Evolutionary conservation across 139 green algal species (phyloP).

Genomic region (Dunaliella primolecta): DNA sequence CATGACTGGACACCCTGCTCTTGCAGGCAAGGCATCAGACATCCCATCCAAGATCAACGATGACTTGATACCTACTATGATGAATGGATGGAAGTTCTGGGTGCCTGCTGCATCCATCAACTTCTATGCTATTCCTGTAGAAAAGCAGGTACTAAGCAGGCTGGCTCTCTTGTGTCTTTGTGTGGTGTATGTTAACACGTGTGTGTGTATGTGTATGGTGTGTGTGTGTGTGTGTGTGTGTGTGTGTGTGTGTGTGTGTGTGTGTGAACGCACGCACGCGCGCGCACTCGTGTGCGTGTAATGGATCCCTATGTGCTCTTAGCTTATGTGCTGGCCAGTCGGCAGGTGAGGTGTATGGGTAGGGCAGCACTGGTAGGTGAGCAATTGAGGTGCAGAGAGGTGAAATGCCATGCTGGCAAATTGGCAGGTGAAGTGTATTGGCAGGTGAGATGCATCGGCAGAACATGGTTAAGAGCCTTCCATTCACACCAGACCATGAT

Average conservation of each 20-base stretch:
- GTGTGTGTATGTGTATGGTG: neutral
- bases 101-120: constrained; percentile 78
- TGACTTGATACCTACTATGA: constrained; percentile 66
- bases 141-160: constrained; percentile 59
- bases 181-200: neutral
- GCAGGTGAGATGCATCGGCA: no score
- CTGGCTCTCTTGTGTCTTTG: no score
- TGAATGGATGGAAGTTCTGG: constrained; percentile 86
- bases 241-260: neutral
- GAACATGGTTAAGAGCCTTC: no score
- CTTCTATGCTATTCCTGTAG: constrained; percentile 72
- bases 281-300: no score
- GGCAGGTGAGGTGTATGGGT: neutral
- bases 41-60: constrained; percentile 57
- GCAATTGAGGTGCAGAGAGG: neutral
- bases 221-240: neutral
- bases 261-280: no score
- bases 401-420: neutral
- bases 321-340: neutral
- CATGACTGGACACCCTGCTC: constrained; percentile 68
- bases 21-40: constrained; percentile 38
- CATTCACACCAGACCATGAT: neutral
- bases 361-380: neutral
- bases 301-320: no score
- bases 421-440: neutral